Base-by-base conservation (phyloP, 140 eudicot species). In the Senecio squalidus region DNA sequence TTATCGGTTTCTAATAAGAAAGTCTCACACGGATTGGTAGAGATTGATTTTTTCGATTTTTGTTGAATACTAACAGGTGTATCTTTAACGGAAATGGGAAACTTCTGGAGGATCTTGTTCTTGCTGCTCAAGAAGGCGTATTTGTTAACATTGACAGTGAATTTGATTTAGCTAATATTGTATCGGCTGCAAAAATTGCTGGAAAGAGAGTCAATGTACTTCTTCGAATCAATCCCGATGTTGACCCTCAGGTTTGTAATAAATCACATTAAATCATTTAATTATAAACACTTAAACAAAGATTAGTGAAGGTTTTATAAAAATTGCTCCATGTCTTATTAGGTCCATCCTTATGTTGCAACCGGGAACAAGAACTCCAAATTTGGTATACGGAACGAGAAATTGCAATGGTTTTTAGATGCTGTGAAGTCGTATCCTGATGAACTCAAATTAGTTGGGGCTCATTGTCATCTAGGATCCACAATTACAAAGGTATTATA, bases 261-360 rank as follows among this genome's bases (percentile, higher is more conserved):
- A 8, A 15, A 13, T 21, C 41, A 5, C 18, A 16, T 39, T 4
- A 1, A 4, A 11, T 58, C 26, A 25, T 54, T 27, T 48, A 1
- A 33, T 4, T 33, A 16, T 31, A 34, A 58, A n/a, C 58, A 69
- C 33, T 2, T 18, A 23, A 38, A 22, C 48, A 34, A 58, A 58
- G 64, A 36, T 36, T 38, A 20, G 9, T 38, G 13, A 6, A 15
- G 26, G n/a, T n/a, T n/a, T n/a, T n/a, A n/a, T n/a, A n/a, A n/a
- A n/a, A n/a, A n/a, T n/a, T n/a, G n/a, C n/a, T n/a, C n/a, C n/a
- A n/a, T n/a, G n/a, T 46, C 29, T 50, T 27, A 21, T 26, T 68
- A 91, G 98, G 98, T 91, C 24, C 98, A 92, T 78, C 89, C 98
- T 56, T 92, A 92, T 70, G 96, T 92, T 79, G 96, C 98, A 50